Evolutionary conservation across 164 flowering plant species (phyloP).

Genomic region (Litsea cubeba): DNA sequence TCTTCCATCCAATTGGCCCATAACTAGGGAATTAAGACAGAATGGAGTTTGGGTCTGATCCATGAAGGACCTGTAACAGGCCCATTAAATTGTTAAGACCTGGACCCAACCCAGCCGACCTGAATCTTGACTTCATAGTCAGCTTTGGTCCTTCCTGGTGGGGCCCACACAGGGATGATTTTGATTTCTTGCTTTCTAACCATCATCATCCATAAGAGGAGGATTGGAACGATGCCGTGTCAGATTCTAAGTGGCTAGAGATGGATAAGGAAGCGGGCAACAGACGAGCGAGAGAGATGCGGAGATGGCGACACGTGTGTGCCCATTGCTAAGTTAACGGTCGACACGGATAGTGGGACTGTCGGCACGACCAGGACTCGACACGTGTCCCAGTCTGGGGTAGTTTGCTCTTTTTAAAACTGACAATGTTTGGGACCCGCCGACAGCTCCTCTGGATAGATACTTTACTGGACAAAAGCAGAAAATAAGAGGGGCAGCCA

Average conservation of each 20-base stretch:
- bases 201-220: no score
- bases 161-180: no score
- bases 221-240: not conserved
- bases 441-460: not conserved
- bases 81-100: no score
- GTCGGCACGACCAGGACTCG: not conserved
- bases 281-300: not conserved
- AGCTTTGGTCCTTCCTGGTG: no score
- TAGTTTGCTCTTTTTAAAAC: not conserved
- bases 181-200: no score
- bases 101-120: no score
- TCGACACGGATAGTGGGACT: not conserved
- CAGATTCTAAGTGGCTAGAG: not conserved
- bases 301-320: not conserved
- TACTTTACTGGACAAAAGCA: not conserved
- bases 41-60: no score
- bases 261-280: not conserved
- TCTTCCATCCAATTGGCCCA: no score
- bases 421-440: not conserved
- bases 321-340: not conserved
- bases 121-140: no score
- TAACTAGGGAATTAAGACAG: no score
- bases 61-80: no score
- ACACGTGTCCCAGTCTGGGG: not conserved
- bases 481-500: no score